These are phyloP conservation scores for Hortaea sp. DNA, from an alignment of 2,329 filamentous ascomycete genomes.

Conservation along the genomic window DNA sequence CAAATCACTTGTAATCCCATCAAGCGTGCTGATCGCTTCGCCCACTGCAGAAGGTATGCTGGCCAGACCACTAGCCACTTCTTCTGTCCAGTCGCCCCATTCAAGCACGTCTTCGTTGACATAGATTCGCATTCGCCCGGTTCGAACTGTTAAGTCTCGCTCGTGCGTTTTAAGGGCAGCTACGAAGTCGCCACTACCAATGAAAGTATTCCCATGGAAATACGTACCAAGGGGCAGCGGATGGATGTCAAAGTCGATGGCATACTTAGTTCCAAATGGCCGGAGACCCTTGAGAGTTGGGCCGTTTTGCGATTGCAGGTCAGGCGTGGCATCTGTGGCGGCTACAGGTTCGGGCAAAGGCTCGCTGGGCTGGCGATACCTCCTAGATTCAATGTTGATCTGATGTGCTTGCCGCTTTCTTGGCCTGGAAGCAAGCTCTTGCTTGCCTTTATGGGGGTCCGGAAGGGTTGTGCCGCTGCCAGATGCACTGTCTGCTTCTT, in stretches of 20 bases:
- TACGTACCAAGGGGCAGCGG: slow-evolving; percentile 43
- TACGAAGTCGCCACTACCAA: slow-evolving; percentile 47
- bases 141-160: slow-evolving; percentile 35
- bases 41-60: slow-evolving; percentile 27
- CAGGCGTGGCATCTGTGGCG: background rate
- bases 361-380: slow-evolving; percentile 36
- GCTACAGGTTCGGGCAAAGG: slow-evolving; percentile 15
- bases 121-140: slow-evolving; percentile 30
- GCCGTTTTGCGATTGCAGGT: background rate
- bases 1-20: background rate
- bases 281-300: slow-evolving; percentile 32
- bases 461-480: no score
- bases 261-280: slow-evolving; percentile 40
- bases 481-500: no score
- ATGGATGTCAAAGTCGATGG: slow-evolving; percentile 43
- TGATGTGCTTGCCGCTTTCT: slow-evolving; percentile 31
- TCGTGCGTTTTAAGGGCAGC: slow-evolving; percentile 32
- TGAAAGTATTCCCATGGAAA: slow-evolving; percentile 47
- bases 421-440: slow-evolving; percentile 7
- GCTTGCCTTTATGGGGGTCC: no score
- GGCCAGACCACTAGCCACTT: slow-evolving; percentile 38
- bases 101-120: slow-evolving; percentile 23
- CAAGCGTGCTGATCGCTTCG: slow-evolving; percentile 9
- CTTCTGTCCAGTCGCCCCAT: slow-evolving; percentile 49
- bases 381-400: slow-evolving; percentile 35